Percentiles rank a stretch among this genome's conserved stretches.
Conservation (phyloP, 2,329 filamentous ascomycete genomes). For the Phaeosphaeria sp. region DNA sequence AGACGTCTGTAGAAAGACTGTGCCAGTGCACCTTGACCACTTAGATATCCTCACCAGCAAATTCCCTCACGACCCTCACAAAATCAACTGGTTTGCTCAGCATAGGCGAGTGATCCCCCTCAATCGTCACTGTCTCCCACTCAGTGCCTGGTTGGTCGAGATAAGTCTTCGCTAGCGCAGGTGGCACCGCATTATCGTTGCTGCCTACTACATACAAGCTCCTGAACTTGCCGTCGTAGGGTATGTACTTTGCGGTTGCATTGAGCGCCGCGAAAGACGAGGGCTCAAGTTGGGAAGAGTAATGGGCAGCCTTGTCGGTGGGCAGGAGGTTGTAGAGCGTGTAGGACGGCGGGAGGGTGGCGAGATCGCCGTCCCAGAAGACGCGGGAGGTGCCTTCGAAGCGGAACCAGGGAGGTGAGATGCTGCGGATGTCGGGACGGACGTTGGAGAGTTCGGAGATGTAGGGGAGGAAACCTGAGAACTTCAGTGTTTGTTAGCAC, state of each 20-base stretch:
- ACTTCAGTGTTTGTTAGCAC: not conserved
- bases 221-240: conserved; percentile 32
- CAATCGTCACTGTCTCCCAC: conserved; percentile 19
- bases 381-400: conserved; percentile 20
- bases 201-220: conserved; percentile 26
- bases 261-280: conserved; percentile 28
- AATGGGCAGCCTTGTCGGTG: conserved; percentile 7
- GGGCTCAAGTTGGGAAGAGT: conserved; percentile 16
- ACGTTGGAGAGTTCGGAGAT: conserved; percentile 18
- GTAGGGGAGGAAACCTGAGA: conserved; percentile 31
- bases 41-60: conserved; percentile 4
- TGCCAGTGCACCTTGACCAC: too few species aligned
- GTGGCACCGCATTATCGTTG: conserved; percentile 27
- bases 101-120: conserved; percentile 32
- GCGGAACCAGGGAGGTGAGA: conserved; percentile 27
- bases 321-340: conserved; percentile 35
- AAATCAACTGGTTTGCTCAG: conserved; percentile 31
- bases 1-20: not conserved
- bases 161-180: conserved; percentile 18
- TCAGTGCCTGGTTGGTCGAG: conserved; percentile 25
- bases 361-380: conserved; percentile 17
- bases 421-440: conserved; percentile 19
- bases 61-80: conserved; percentile 19
- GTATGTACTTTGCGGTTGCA: conserved; percentile 30
- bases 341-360: conserved; percentile 15